phyloP scores from a whole-genome alignment of 148 eudicot species.

The Salicornia ramosissima region DNA sequence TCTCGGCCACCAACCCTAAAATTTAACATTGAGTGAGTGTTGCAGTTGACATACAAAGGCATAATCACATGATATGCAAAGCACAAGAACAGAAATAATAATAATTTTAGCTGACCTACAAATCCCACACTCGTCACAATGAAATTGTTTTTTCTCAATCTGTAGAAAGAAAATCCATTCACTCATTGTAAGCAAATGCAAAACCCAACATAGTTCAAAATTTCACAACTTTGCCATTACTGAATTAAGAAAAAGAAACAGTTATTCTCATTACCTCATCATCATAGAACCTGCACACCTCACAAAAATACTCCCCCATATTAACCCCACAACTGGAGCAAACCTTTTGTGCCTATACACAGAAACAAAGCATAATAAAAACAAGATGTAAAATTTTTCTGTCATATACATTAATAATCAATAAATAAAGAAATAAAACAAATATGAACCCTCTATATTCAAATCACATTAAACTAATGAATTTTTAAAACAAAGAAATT shows the following conservation, averaged over 20 bases:
- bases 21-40: slow-evolving; percentile 11
- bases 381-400: background rate
- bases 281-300: slow-evolving; percentile 73
- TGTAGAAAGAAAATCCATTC: slow-evolving; percentile 30
- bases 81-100: background rate
- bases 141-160: slow-evolving; percentile 70
- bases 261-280: slow-evolving; percentile 49
- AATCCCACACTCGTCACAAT: slow-evolving; percentile 89
- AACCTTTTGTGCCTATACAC: slow-evolving; percentile 51
- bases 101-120: slow-evolving; percentile 63
- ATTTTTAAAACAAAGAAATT: no score
- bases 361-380: background rate
- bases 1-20: slow-evolving; percentile 94
- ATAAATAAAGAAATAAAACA: background rate
- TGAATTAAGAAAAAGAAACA: background rate
- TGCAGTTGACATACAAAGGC: slow-evolving; percentile 12
- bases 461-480: no score
- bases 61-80: background rate
- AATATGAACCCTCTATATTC: no score
- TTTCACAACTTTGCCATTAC: background rate
- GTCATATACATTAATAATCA: background rate
- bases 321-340: slow-evolving; percentile 66
- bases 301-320: slow-evolving; percentile 83
- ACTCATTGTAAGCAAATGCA: background rate
- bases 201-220: background rate